Percentiles rank a stretch among this genome's conserved stretches.
phyloP scores from a whole-genome alignment of 192 early-diverging fungal genomes.

The Coemansia asiatica region DNA sequence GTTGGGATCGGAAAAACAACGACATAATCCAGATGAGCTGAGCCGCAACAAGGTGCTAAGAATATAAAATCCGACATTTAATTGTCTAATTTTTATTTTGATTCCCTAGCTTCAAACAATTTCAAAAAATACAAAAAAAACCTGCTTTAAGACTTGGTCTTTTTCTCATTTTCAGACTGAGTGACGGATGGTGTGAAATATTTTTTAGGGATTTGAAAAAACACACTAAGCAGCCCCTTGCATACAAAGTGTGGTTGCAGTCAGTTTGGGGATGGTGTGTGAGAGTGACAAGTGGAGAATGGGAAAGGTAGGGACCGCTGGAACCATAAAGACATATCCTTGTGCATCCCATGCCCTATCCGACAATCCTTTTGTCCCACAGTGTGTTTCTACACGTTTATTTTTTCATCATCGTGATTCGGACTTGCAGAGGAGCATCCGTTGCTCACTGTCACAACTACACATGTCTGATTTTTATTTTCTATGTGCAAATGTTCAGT shows the following conservation, averaged over 20 bases:
- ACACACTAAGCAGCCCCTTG: not conserved
- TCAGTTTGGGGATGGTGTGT: not conserved
- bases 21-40: not conserved
- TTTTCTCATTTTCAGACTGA: not conserved
- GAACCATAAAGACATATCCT: not conserved
- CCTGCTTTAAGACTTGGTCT: too few relatives aligned
- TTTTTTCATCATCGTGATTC: not conserved
- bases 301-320: conserved; percentile 6
- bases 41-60: too few relatives aligned
- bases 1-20: not conserved
- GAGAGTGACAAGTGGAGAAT: not conserved
- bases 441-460: not conserved
- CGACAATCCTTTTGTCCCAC: not conserved
- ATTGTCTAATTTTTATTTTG: too few relatives aligned
- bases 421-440: not conserved
- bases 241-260: too few relatives aligned
- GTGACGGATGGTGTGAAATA: not conserved
- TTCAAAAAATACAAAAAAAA: too few relatives aligned
- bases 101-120: too few relatives aligned
- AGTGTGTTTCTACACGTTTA: conserved; percentile 4
- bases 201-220: not conserved
- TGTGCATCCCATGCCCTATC: not conserved
- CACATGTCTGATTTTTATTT: not conserved
- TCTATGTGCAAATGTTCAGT: not conserved
- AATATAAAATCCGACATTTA: too few relatives aligned